phyloP scores from a whole-genome alignment of 768 basidiomycete genomes.

The Amanita pallidorosea region DNA sequence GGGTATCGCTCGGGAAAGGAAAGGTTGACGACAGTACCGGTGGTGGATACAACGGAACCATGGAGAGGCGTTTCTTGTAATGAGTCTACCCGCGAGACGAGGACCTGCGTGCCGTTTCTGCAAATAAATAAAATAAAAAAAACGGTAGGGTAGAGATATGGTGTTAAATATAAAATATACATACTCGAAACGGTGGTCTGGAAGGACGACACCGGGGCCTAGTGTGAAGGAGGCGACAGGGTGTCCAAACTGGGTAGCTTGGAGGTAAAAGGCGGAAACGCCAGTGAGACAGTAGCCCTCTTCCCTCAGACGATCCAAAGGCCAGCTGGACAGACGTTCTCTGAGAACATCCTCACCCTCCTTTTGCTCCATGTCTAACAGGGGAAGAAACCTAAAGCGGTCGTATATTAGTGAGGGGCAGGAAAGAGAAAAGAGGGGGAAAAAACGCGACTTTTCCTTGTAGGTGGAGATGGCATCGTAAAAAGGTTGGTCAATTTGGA shows the following conservation, averaged over 20 bases:
- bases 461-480: slow-evolving; percentile 45
- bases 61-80: slow-evolving; percentile 38
- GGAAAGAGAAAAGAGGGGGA: neutral
- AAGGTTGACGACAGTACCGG: slow-evolving; percentile 43
- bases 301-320: slow-evolving; percentile 41
- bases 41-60: slow-evolving; percentile 44
- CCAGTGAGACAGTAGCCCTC: slow-evolving; percentile 67
- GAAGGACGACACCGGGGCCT: slow-evolving; percentile 55
- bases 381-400: slow-evolving; percentile 26
- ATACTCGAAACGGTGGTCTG: slow-evolving; percentile 64
- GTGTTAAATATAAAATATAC: slow-evolving; percentile 9
- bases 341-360: slow-evolving; percentile 50
- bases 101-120: slow-evolving; percentile 62
- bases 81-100: slow-evolving; percentile 56
- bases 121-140: slow-evolving; percentile 1
- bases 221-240: slow-evolving; percentile 56
- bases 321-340: slow-evolving; percentile 62
- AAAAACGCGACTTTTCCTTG: slow-evolving; percentile 33
- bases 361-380: slow-evolving; percentile 42
- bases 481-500: slow-evolving; percentile 28
- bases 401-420: neutral
- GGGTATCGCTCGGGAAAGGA: slow-evolving; percentile 39
- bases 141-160: no score
- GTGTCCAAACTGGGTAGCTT: slow-evolving; percentile 50
- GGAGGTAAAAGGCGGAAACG: slow-evolving; percentile 59